phyloP scores from a whole-genome alignment of 371 early-diverging fungal genomes.

The Mortierella sp. region DNA sequence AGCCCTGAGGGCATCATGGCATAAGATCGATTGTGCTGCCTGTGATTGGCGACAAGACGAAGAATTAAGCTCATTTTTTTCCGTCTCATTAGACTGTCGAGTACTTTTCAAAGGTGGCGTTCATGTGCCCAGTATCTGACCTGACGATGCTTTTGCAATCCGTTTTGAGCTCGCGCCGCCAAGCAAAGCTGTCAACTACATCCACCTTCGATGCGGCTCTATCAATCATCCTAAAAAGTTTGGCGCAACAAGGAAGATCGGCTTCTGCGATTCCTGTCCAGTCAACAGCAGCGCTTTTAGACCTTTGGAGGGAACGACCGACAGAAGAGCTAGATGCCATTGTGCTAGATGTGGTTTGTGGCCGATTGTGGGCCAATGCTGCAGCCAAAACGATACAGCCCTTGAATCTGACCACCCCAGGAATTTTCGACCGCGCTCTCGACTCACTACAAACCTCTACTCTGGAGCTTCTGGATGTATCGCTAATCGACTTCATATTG shows the following conservation, averaged over 20 bases:
- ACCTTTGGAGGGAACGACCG: constrained; percentile 53
- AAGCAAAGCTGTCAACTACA: constrained; percentile 27
- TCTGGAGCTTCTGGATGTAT: constrained; percentile 18
- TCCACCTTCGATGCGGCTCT: constrained; percentile 40
- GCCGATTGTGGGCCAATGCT: constrained; percentile 46
- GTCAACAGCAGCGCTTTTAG: constrained; percentile 33
- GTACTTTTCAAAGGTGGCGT: constrained; percentile 39
- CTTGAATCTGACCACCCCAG: constrained; percentile 24
- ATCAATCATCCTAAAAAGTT: constrained; percentile 34
- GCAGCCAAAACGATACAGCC: constrained; percentile 23
- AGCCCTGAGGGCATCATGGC: neutral
- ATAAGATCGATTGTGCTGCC: neutral
- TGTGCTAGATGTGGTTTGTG: constrained; percentile 30
- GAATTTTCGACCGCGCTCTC: constrained; percentile 38
- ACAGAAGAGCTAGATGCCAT: constrained; percentile 54
- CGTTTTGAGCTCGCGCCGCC: constrained; percentile 28
- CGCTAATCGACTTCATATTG: constrained; percentile 45
- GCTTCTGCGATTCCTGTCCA: constrained; percentile 39
- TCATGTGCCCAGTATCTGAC: constrained; percentile 38
- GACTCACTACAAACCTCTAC: constrained; percentile 25
- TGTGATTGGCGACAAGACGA: too few relatives aligned
- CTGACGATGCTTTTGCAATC: constrained; percentile 37
- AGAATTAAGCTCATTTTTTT: too few relatives aligned
- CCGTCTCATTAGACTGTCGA: constrained; percentile 31
- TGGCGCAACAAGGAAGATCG: constrained; percentile 34